Evolutionary conservation across 2,329 filamentous ascomycete species (phyloP).

Genomic region (Penicillium sp.): DNA sequence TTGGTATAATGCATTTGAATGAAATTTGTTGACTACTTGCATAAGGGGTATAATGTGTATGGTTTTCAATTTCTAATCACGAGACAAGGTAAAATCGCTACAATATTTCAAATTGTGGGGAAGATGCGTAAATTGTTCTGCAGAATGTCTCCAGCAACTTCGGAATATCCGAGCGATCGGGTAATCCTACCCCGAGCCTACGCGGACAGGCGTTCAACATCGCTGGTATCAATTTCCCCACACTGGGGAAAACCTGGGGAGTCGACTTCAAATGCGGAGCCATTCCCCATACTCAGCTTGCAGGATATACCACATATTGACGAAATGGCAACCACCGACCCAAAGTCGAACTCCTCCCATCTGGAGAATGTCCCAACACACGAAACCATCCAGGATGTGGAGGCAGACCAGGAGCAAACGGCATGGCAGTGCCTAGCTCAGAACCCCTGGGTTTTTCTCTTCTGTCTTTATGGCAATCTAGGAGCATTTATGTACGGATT

Average conservation of each 20-base stretch:
- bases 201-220: neutral
- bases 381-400: neutral
- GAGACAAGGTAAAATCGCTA: neutral
- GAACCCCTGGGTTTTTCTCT: conserved; percentile 8
- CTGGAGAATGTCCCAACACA: conserved; percentile 5
- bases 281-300: neutral
- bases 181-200: neutral
- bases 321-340: conserved; percentile 2
- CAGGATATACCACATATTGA: neutral
- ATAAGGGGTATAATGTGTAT: neutral
- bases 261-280: neutral
- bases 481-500: conserved; percentile 12
- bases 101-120: neutral
- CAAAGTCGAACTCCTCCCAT: conserved; percentile 2
- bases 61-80: neutral
- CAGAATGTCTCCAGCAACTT: neutral
- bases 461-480: conserved; percentile 11
- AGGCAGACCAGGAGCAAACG: neutral
- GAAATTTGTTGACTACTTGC: no score
- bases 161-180: neutral
- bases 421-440: conserved; percentile 7
- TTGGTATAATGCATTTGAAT: neutral
- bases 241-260: neutral
- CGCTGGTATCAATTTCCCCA: neutral
- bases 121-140: neutral